phyloP scores from a whole-genome alignment of 1,284 basidiomycete genomes.

The Leccinum insolens region DNA sequence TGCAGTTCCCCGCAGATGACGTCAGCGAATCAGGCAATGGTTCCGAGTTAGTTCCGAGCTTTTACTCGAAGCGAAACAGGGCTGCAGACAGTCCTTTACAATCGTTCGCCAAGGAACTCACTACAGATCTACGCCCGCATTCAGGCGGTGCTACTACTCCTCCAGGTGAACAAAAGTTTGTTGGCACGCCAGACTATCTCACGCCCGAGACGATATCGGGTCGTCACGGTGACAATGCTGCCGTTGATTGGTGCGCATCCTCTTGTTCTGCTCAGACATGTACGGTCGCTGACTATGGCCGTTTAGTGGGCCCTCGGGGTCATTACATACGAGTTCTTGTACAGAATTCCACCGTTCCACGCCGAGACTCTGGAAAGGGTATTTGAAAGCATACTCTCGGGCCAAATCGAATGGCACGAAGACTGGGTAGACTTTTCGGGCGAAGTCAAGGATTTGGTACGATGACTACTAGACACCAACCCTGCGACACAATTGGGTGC shows the following conservation, averaged over 20 bases:
- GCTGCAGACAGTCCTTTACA: constrained; percentile 74
- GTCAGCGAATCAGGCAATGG: constrained; percentile 80
- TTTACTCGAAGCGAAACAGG: constrained; percentile 59
- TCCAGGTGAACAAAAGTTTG: constrained; percentile 88
- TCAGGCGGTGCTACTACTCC: constrained; percentile 70
- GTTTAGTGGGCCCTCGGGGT: constrained; percentile 94
- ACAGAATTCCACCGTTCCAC: constrained; percentile 97
- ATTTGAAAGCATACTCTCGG: constrained; percentile 98
- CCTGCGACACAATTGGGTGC: constrained; percentile 83
- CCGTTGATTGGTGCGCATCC: constrained; percentile 84
- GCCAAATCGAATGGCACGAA: constrained; percentile 95
- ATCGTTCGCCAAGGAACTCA: constrained; percentile 81
- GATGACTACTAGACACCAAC: constrained; percentile 84
- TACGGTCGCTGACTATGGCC: constrained; percentile 20
- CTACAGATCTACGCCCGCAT: constrained; percentile 75
- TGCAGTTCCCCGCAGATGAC: constrained; percentile 74
- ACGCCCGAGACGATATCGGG: constrained; percentile 97
- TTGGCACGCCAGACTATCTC: constrained; percentile 96
- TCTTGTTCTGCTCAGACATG: constrained; percentile 8
- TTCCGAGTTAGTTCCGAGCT: constrained; percentile 71
- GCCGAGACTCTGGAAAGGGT: constrained; percentile 96
- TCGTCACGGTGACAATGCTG: constrained; percentile 92
- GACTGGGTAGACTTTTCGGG: constrained; percentile 88
- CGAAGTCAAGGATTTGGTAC: constrained; percentile 92
- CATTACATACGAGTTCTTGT: constrained; percentile 98